These are phyloP conservation scores for Hypseocharis bilobata DNA, from an alignment of 441 rosid genomes.

Conservation along the genomic window DNA sequence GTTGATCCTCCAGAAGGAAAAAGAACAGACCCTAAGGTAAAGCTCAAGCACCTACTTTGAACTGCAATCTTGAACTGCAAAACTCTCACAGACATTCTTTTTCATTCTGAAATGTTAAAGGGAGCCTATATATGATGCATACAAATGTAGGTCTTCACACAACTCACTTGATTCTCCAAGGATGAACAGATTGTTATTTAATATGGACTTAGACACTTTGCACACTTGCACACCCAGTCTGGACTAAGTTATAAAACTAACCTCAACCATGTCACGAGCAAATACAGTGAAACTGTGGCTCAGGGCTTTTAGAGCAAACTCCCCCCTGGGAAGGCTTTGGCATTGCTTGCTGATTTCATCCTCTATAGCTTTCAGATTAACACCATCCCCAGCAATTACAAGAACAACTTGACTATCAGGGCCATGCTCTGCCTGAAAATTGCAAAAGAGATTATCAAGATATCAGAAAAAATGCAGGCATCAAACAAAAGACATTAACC, in stretches of 20 bases:
- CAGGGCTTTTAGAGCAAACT: slow-evolving; percentile 67
- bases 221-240: neutral
- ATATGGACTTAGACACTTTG: too few species aligned
- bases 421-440: slow-evolving; percentile 85
- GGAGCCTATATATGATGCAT: too few species aligned
- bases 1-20: too few species aligned
- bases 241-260: slow-evolving; percentile 18
- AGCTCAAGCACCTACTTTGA: too few species aligned
- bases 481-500: neutral
- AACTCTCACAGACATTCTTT: too few species aligned
- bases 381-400: slow-evolving; percentile 67
- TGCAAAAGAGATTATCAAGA: neutral
- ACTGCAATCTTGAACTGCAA: too few species aligned
- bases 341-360: slow-evolving; percentile 69
- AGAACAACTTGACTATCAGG: slow-evolving; percentile 96
- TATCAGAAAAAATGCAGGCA: neutral
- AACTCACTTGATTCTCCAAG: too few species aligned
- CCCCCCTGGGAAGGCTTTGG: slow-evolving; percentile 65
- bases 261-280: slow-evolving; percentile 81
- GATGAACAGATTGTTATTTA: too few species aligned
- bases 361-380: slow-evolving; percentile 63
- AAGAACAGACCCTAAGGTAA: too few species aligned
- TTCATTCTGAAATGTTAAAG: too few species aligned
- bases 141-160: too few species aligned
- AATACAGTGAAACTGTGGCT: slow-evolving; percentile 68